Evolutionary conservation across 2,329 filamentous ascomycete species (phyloP).

Genomic region (Trichoderma sp.): DNA sequence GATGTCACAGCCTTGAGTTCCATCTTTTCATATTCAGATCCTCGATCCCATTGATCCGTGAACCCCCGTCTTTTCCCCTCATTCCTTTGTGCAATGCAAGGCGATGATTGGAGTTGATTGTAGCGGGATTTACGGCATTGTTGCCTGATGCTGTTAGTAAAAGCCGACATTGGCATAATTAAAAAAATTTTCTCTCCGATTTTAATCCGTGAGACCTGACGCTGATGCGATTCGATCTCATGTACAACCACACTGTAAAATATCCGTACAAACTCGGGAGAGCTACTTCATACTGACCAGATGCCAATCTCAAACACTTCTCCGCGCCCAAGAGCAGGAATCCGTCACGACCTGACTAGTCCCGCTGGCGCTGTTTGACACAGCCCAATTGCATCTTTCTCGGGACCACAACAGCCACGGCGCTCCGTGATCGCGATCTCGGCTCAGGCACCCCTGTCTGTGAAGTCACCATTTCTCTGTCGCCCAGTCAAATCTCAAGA

Average conservation of each 20-base stretch:
- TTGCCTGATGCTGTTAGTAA: background rate
- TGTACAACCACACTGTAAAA: background rate
- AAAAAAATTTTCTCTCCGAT: background rate
- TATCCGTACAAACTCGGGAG: background rate
- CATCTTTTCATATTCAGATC: background rate
- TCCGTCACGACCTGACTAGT: background rate
- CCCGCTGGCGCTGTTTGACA: background rate
- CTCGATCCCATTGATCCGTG: background rate
- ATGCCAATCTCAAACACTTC: background rate
- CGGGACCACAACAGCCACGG: background rate
- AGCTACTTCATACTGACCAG: background rate
- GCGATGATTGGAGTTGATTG: background rate
- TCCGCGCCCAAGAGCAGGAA: background rate
- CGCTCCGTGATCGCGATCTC: background rate
- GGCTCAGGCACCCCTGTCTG: background rate
- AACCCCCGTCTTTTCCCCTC: background rate
- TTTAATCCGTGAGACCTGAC: background rate
- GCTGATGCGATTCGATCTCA: background rate
- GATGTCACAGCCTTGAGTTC: background rate
- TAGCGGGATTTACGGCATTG: background rate
- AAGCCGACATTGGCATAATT: background rate
- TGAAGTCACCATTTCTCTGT: constrained; percentile 8
- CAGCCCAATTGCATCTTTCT: background rate
- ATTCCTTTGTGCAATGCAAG: background rate
- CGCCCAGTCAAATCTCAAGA: background rate